A percentile compares a stretch with the other conserved stretches of the same genome.
Conservation (phyloP, 2,329 filamentous ascomycete genomes). For the Byssochlamys sp. region DNA sequence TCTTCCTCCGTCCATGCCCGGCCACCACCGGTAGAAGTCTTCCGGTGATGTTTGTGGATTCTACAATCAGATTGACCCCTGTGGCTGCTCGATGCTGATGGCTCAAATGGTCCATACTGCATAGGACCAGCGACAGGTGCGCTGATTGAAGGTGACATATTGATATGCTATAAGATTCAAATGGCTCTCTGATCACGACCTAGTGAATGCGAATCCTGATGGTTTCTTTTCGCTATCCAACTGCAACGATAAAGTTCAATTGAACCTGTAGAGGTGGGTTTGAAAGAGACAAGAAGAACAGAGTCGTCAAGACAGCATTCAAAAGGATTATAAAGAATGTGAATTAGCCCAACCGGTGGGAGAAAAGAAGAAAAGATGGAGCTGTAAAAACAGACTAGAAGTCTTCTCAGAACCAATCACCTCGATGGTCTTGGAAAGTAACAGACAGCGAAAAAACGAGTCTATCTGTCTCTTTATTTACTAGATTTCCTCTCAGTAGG, state of each 20-base stretch:
- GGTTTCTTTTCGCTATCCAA: not conserved
- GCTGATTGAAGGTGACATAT: constrained; percentile 8
- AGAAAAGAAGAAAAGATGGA: constrained; percentile 36
- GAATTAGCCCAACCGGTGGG: constrained; percentile 47
- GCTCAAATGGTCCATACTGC: constrained; percentile 1
- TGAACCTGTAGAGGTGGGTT: not conserved
- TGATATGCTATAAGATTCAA: not conserved
- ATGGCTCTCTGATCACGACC: not conserved
- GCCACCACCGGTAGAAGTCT: constrained; percentile 61
- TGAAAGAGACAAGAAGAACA: constrained; percentile 2
- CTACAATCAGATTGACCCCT: constrained; percentile 52
- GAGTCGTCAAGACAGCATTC: constrained; percentile 16
- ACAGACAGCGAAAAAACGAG: constrained; percentile 8
- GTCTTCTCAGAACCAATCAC: not conserved
- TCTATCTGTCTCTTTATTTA: not conserved
- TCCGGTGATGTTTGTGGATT: constrained; percentile 53
- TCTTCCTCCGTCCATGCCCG: constrained; percentile 80
- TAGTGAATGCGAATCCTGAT: not conserved
- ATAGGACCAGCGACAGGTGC: constrained; percentile 2
- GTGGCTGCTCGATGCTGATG: constrained; percentile 42
- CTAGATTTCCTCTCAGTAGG: not conserved
- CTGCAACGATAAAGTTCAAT: not conserved
- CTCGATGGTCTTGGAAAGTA: constrained; percentile 11
- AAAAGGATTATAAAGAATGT: constrained; percentile 38
- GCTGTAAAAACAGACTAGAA: not conserved